These are phyloP conservation scores for Acer campestre DNA, from an alignment of 345 rosid species.

Conservation along the genomic window DNA sequence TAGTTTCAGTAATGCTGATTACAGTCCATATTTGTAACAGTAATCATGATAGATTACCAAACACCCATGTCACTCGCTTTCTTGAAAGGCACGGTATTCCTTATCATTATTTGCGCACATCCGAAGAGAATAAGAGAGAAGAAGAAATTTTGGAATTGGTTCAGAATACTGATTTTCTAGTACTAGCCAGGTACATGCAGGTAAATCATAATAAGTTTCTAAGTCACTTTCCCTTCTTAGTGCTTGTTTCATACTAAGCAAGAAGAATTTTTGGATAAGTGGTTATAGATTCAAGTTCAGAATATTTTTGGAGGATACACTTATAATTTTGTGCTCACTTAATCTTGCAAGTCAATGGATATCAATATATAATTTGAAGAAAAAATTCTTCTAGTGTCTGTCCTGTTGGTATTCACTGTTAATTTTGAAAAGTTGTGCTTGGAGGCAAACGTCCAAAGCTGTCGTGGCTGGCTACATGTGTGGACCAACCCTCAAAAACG, in stretches of 20 bases:
- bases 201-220: slow-evolving; percentile 44
- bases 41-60: slow-evolving; percentile 84
- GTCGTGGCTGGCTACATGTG: background rate
- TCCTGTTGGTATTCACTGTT: background rate
- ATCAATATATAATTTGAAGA: background rate
- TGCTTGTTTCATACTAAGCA: background rate
- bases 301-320: slow-evolving; percentile 11
- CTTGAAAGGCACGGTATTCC: slow-evolving; percentile 89
- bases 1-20: slow-evolving; percentile 14
- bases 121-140: slow-evolving; percentile 63
- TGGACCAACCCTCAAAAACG: background rate
- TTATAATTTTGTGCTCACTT: background rate
- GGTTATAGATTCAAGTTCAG: background rate
- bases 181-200: slow-evolving; percentile 99
- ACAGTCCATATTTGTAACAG: slow-evolving; percentile 40
- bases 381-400: slow-evolving; percentile 8
- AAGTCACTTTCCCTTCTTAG: background rate
- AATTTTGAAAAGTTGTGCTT: background rate
- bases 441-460: background rate
- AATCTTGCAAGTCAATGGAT: background rate
- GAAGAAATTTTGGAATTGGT: slow-evolving; percentile 79
- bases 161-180: slow-evolving; percentile 80
- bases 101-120: slow-evolving; percentile 69
- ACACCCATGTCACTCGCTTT: slow-evolving; percentile 80
- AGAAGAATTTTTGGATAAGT: background rate